Conservation (phyloP, 768 basidiomycete species). For the Lactarius pseudohatsudake region DNA sequence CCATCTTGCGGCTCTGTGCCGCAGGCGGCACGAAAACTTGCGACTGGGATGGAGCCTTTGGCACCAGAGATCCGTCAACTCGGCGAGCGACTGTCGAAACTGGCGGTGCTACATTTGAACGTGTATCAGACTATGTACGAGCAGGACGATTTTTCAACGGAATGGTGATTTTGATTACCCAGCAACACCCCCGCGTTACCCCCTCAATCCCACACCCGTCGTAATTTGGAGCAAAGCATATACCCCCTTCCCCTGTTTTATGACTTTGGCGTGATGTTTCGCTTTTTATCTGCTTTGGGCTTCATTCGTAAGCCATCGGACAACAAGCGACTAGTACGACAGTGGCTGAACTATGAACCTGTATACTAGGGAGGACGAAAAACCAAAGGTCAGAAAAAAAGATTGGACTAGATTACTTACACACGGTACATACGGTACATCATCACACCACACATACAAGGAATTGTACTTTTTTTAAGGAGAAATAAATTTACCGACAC, state of each 20-base stretch:
- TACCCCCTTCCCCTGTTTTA: constrained; percentile 14
- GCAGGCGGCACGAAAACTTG: constrained; percentile 20
- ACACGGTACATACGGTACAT: not conserved
- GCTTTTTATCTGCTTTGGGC: constrained; percentile 17
- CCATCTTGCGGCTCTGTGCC: constrained; percentile 33
- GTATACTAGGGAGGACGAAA: constrained; percentile 13
- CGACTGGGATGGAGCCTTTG: constrained; percentile 68
- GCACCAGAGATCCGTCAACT: constrained; percentile 67
- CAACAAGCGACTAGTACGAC: constrained; percentile 19
- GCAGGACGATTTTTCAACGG: constrained; percentile 50
- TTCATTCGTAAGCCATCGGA: constrained; percentile 14
- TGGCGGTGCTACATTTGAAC: constrained; percentile 72
- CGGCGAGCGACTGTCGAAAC: constrained; percentile 66
- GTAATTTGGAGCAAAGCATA: constrained; percentile 25
- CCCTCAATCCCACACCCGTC: constrained; percentile 12
- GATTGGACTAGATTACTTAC: constrained; percentile 5
- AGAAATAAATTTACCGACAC: not conserved
- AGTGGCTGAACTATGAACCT: constrained; percentile 21
- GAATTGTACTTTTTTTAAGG: constrained; percentile 4
- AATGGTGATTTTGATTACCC: constrained; percentile 25
- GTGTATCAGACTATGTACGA: constrained; percentile 80
- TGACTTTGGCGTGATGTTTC: constrained; percentile 25
- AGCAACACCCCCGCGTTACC: constrained; percentile 20
- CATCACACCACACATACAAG: not conserved
- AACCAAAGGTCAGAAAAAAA: constrained; percentile 1